phyloP scores from a whole-genome alignment of 768 basidiomycete species.

The Tulasnella sp. region DNA sequence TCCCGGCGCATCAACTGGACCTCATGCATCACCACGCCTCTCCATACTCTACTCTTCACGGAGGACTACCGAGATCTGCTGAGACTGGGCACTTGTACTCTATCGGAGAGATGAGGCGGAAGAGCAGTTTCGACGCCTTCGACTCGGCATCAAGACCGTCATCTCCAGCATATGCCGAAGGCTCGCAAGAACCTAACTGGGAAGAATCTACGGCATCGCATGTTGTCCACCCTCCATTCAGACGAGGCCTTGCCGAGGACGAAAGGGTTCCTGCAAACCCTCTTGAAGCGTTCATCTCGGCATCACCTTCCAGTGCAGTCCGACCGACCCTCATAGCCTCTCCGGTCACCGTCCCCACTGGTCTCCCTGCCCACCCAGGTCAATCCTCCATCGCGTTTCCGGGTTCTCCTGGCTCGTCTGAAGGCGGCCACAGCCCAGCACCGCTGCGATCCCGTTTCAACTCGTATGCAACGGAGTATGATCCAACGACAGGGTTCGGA shows the following conservation, averaged over 20 bases:
- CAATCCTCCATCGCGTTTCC: conserved; percentile 72
- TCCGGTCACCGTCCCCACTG: conserved; percentile 28
- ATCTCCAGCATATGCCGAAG: conserved; percentile 31
- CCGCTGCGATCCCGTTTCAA: conserved; percentile 51
- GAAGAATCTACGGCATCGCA: conserved; percentile 27
- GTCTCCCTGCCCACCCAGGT: conserved; percentile 30
- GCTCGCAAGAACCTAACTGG: conserved; percentile 7
- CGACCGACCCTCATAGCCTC: not conserved
- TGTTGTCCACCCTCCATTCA: conserved; percentile 50
- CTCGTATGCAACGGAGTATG: conserved; percentile 56
- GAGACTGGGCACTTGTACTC: conserved; percentile 75
- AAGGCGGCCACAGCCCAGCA: conserved; percentile 48
- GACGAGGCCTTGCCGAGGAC: conserved; percentile 62
- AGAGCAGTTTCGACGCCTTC: conserved; percentile 40
- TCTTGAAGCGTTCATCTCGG: conserved; percentile 1
- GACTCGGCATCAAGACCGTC: conserved; percentile 34
- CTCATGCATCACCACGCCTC: conserved; percentile 51
- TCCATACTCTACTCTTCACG: conserved; percentile 39
- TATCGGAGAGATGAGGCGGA: conserved; percentile 61
- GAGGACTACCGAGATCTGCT: conserved; percentile 54
- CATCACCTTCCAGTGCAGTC: conserved; percentile 16
- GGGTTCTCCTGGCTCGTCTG: conserved; percentile 49
- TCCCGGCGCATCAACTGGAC: conserved; percentile 66
- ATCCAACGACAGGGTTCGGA: conserved; percentile 64
- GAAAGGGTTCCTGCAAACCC: conserved; percentile 37